phyloP scores from a whole-genome alignment of 2,329 filamentous ascomycete genomes.

The Colletotrichum lini region DNA sequence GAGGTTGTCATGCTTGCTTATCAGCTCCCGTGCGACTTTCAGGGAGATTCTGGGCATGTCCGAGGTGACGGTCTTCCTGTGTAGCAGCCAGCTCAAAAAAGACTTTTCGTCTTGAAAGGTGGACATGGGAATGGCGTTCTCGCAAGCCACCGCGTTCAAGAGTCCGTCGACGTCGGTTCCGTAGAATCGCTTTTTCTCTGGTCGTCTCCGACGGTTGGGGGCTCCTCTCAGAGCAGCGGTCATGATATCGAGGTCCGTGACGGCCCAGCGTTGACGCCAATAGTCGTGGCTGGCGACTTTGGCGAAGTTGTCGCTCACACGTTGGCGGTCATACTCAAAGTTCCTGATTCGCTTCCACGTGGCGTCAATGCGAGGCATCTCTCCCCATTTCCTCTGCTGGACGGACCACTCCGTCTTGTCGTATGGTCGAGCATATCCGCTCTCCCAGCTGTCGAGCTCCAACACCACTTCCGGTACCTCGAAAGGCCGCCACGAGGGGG shows the following conservation, averaged over 20 bases:
- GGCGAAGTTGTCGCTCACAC: conserved; percentile 38
- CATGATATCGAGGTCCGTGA: conserved; percentile 61
- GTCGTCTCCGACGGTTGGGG: conserved; percentile 7
- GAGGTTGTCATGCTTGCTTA: not conserved
- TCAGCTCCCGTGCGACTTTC: not conserved
- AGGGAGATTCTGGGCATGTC: not conserved
- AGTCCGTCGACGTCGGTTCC: not conserved
- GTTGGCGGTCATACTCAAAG: conserved; percentile 48
- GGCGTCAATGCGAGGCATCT: conserved; percentile 44
- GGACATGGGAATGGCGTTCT: conserved; percentile 52
- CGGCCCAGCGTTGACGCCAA: conserved; percentile 51
- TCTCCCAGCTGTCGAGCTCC: conserved; percentile 67
- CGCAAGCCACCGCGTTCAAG: conserved; percentile 33
- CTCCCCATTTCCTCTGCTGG: conserved; percentile 50
- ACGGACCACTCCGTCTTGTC: conserved; percentile 54
- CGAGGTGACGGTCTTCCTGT: conserved; percentile 43
- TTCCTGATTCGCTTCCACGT: conserved; percentile 47
- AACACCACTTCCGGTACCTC: conserved; percentile 60
- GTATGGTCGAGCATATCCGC: conserved; percentile 58
- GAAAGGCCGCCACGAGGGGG: conserved; percentile 38
- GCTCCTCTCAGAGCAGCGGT: conserved; percentile 52
- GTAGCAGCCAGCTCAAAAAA: conserved; percentile 55
- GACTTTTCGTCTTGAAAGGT: conserved; percentile 48
- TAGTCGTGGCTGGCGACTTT: conserved; percentile 25
- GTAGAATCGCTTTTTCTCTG: not conserved